Percentiles rank a stretch among this genome's conserved stretches.
phyloP scores from a whole-genome alignment of 2,329 filamentous ascomycete species.

The Epichloe brachyelytri region DNA sequence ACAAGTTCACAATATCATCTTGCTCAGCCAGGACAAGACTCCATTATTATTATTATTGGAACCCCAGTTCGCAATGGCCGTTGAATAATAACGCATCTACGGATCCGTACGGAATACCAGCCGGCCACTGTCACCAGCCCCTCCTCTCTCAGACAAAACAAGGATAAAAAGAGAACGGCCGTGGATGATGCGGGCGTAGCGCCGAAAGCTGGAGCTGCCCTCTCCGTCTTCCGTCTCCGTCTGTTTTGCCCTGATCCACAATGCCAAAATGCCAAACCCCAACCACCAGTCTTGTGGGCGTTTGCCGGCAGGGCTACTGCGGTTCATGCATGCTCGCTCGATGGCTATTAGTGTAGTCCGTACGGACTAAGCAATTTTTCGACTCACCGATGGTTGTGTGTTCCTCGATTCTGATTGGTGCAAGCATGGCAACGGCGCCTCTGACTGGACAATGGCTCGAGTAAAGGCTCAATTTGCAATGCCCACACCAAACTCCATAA shows the following conservation, averaged over 20 bases:
- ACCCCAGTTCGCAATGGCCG: conserved; percentile 5
- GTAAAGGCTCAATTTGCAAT: neutral
- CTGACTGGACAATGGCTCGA: conserved; percentile 8
- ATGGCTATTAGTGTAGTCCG: neutral
- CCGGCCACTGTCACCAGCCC: conserved; percentile 4
- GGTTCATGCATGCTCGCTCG: conserved; percentile 7
- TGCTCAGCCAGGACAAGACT: neutral
- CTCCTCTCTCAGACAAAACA: conserved; percentile 1
- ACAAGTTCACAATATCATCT: conserved; percentile 3
- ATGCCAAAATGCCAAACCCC: conserved; percentile 1
- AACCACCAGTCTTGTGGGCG: neutral
- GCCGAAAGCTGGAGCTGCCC: neutral
- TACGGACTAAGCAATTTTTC: neutral
- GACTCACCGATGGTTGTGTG: conserved; percentile 5
- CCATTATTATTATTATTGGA: neutral
- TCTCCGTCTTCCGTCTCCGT: neutral
- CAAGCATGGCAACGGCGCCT: neutral
- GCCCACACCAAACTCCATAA: neutral
- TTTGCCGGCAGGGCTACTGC: conserved; percentile 4
- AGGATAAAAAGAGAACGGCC: neutral
- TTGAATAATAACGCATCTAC: conserved; percentile 6
- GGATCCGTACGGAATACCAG: neutral
- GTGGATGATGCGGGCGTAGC: neutral
- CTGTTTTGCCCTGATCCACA: neutral
- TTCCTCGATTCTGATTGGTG: neutral